phyloP scores from a whole-genome alignment of 2,329 filamentous ascomycete species.

The Venturia effusa region DNA sequence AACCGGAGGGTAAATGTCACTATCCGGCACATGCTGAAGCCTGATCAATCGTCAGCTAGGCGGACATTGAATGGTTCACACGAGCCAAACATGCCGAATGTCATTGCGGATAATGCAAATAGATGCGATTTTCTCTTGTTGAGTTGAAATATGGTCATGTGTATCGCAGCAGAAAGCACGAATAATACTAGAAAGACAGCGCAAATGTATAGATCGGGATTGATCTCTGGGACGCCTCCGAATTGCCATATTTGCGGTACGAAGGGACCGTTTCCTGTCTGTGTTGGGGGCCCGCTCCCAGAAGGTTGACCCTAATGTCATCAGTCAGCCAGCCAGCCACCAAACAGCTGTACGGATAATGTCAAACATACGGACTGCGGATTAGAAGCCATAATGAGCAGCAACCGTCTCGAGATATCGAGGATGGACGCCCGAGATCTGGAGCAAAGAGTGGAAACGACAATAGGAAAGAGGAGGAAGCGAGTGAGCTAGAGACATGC shows the following conservation, averaged over 20 bases:
- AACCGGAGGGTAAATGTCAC: conserved; percentile 29
- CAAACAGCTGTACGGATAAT: background rate
- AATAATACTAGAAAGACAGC: conserved; percentile 32
- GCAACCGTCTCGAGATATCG: background rate
- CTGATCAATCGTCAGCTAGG: conserved; percentile 15
- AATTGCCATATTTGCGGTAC: background rate
- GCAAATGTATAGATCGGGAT: conserved; percentile 29
- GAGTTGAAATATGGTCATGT: conserved; percentile 31
- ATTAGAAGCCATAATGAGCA: background rate
- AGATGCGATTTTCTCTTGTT: conserved; percentile 29
- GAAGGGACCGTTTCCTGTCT: conserved; percentile 4
- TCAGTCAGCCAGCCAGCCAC: background rate
- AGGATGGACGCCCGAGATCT: background rate
- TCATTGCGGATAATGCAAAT: conserved; percentile 28
- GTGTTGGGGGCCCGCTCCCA: background rate
- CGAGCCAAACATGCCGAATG: conserved; percentile 25
- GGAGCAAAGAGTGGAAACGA: background rate
- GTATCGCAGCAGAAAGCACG: conserved; percentile 24
- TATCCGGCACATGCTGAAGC: conserved; percentile 33
- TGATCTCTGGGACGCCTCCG: conserved; percentile 27
- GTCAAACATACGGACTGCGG: background rate
- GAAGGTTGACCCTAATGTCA: background rate
- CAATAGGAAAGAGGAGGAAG: background rate
- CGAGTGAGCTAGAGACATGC: background rate
- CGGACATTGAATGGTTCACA: background rate